phyloP scores from a whole-genome alignment of 2,329 filamentous ascomycete species.

The Falciphora oryzae region DNA sequence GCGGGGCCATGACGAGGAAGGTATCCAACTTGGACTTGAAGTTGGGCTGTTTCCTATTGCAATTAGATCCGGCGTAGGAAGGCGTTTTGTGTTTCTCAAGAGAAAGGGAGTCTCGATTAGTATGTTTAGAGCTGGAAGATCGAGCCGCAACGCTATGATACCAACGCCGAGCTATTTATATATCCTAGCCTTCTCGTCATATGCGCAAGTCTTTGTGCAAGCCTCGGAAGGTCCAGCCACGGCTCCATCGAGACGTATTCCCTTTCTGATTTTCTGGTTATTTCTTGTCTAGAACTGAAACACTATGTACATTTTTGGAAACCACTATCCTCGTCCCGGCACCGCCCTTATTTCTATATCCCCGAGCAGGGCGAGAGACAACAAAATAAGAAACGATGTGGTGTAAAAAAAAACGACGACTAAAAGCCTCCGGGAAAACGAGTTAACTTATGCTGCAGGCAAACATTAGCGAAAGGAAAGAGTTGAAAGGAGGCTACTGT shows the following conservation, averaged over 20 bases:
- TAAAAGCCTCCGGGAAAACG: background rate
- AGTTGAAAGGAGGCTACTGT: background rate
- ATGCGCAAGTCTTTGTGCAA: background rate
- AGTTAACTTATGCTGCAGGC: background rate
- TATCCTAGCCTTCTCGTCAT: background rate
- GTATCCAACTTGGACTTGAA: too few species aligned
- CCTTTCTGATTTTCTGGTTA: background rate
- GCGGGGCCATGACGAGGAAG: slow-evolving; percentile 2
- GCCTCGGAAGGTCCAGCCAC: too few species aligned
- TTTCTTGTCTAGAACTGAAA: slow-evolving; percentile 1
- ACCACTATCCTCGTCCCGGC: background rate
- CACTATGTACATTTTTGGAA: background rate
- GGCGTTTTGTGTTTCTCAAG: background rate
- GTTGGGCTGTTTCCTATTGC: background rate
- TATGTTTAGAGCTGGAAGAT: background rate
- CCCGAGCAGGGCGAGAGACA: background rate
- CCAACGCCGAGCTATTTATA: background rate
- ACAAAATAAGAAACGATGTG: background rate
- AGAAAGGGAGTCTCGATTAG: too few species aligned
- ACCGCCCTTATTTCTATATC: background rate
- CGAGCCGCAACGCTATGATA: background rate
- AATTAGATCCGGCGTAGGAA: background rate
- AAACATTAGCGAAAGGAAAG: slow-evolving; percentile 1
- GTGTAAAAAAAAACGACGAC: background rate
- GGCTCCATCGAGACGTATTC: too few species aligned